Conservation (phyloP, 2,329 filamentous ascomycete genomes). For the Byssoonygena ceratinophila region DNA sequence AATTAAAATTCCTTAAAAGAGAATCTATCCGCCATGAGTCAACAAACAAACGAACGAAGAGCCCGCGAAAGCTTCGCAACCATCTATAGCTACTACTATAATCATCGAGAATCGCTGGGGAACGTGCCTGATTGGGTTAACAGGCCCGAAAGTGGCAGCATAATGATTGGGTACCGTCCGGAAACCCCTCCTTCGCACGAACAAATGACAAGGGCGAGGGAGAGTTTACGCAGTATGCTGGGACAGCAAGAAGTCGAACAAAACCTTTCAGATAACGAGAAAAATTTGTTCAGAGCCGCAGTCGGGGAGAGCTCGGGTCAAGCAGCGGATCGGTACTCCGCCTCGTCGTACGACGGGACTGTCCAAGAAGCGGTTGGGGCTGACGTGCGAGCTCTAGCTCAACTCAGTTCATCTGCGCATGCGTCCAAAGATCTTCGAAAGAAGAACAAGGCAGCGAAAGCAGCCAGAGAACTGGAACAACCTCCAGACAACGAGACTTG, state of each 20-base stretch:
- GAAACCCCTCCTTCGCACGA: not conserved
- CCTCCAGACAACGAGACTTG: too few relatives aligned
- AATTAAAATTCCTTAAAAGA: too few relatives aligned
- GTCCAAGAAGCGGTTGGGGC: not conserved
- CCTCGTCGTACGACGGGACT: not conserved
- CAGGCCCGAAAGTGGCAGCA: constrained; percentile 3
- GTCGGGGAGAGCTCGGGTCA: too few relatives aligned
- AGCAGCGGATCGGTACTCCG: not conserved
- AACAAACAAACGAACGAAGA: not conserved
- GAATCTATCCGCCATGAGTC: not conserved
- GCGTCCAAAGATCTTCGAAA: not conserved
- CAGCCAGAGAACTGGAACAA: too few relatives aligned
- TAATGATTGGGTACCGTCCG: not conserved
- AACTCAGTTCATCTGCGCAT: not conserved
- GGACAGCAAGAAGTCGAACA: not conserved
- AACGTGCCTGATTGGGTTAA: not conserved
- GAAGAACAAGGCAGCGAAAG: too few relatives aligned
- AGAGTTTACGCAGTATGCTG: not conserved
- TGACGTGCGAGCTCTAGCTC: not conserved
- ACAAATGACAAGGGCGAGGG: not conserved
- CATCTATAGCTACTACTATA: constrained; percentile 3
- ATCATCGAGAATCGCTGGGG: not conserved
- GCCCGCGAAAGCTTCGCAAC: constrained; percentile 8
- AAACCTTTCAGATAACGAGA: not conserved
- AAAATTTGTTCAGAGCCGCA: not conserved